phyloP scores from a whole-genome alignment of 805 yeast species.

The Sungouiella thailandica region DNA sequence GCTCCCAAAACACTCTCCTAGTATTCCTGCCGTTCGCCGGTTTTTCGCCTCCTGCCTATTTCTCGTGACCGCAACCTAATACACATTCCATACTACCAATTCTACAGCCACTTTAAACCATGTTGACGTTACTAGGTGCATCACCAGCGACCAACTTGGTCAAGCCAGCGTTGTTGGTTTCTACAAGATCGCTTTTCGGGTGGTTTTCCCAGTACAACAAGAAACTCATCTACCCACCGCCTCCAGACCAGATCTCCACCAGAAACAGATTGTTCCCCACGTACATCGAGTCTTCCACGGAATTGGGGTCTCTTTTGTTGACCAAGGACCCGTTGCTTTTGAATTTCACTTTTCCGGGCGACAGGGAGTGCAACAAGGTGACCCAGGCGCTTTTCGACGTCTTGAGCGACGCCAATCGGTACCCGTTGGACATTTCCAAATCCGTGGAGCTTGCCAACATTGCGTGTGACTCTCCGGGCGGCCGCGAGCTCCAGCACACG shows the following conservation, averaged over 20 bases:
- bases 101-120: no score
- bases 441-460: slow-evolving; percentile 63
- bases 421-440: slow-evolving; percentile 31
- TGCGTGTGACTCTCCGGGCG: slow-evolving; percentile 63
- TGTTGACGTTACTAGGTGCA: no score
- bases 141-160: no score
- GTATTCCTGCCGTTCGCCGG: no score
- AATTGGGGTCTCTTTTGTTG: slow-evolving; percentile 50
- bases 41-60: no score
- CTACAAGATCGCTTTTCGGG: slow-evolving; percentile 8
- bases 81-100: no score
- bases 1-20: no score
- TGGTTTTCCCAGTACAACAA: slow-evolving; percentile 16
- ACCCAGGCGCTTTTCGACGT: slow-evolving; percentile 54
- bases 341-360: slow-evolving; percentile 70
- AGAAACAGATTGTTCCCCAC: slow-evolving; percentile 34
- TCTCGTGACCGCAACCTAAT: no score
- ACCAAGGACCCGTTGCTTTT: slow-evolving; percentile 59
- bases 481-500: slow-evolving; percentile 51
- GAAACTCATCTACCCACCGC: slow-evolving; percentile 37
- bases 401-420: slow-evolving; percentile 17
- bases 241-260: slow-evolving; percentile 31
- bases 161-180: not conserved
- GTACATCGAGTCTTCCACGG: slow-evolving; percentile 50
- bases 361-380: slow-evolving; percentile 53